Evolutionary conservation across 495 filamentous ascomycete species (phyloP).

Genomic region (Cercophora samala): DNA sequence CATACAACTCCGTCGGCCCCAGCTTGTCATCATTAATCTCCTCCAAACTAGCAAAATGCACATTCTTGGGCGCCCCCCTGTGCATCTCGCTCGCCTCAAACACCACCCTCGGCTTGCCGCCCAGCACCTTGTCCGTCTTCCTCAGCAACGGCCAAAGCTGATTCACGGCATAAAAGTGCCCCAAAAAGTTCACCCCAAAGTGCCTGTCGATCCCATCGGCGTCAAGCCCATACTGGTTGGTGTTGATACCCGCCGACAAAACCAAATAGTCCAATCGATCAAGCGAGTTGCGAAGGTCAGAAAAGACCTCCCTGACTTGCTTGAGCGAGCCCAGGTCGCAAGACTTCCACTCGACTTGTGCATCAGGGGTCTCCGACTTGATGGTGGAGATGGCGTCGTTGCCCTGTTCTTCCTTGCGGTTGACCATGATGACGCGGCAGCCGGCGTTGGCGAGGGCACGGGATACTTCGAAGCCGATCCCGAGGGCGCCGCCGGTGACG

Average conservation of each 20-base stretch:
- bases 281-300: slow-evolving; percentile 27
- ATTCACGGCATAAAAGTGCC: slow-evolving; percentile 46
- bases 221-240: slow-evolving; percentile 40
- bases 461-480: slow-evolving; percentile 53
- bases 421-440: slow-evolving; percentile 39
- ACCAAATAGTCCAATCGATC: slow-evolving; percentile 46
- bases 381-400: slow-evolving; percentile 37
- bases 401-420: slow-evolving; percentile 42
- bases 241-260: slow-evolving; percentile 50
- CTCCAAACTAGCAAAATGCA: slow-evolving; percentile 45
- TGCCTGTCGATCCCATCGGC: slow-evolving; percentile 49
- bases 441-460: slow-evolving; percentile 36
- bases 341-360: slow-evolving; percentile 40
- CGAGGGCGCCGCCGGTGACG: slow-evolving; percentile 54
- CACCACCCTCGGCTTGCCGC: slow-evolving; percentile 43
- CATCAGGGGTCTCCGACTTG: slow-evolving; percentile 28
- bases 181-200: slow-evolving; percentile 51
- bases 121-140: slow-evolving; percentile 35
- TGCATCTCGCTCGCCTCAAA: slow-evolving; percentile 56
- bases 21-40: slow-evolving; percentile 55
- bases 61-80: slow-evolving; percentile 40
- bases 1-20: slow-evolving; percentile 52
- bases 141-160: slow-evolving; percentile 43
- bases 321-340: slow-evolving; percentile 44
- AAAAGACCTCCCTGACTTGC: slow-evolving; percentile 40